A percentile compares a stretch with the other conserved stretches of the same genome.
phyloP scores from a whole-genome alignment of 306 rosid species.

The Vigna mungo region DNA sequence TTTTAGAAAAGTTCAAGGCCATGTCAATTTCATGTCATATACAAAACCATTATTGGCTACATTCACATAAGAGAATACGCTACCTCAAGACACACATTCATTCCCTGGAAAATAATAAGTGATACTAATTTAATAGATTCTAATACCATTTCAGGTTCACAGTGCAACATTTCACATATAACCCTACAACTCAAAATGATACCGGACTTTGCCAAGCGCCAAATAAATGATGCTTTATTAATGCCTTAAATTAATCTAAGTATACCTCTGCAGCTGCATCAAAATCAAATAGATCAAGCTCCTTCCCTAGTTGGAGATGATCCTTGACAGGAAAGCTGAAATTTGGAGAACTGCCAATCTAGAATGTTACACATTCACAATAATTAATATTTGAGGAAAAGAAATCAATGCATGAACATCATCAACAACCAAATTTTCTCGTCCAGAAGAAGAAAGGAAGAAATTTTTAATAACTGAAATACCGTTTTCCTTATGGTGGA shows the following conservation, averaged over 20 bases:
- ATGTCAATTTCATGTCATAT: conserved; percentile 32
- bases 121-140: conserved; percentile 5
- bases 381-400: conserved; percentile 30
- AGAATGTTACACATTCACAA: conserved; percentile 36
- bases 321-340: conserved; percentile 83
- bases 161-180: conserved; percentile 10
- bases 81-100: not conserved
- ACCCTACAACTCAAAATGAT: conserved; percentile 25
- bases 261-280: conserved; percentile 98
- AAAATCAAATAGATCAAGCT: conserved; percentile 85
- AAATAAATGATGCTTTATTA: conserved; percentile 33
- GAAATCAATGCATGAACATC: conserved; percentile 34
- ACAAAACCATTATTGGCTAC: conserved; percentile 7
- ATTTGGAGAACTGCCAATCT: conserved; percentile 73
- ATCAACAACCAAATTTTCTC: conserved; percentile 9
- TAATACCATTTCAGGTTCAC: conserved; percentile 19
- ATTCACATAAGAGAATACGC: conserved; percentile 17
- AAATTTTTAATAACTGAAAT: conserved; percentile 32
- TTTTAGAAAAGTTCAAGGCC: conserved; percentile 7
- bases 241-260: conserved; percentile 43
- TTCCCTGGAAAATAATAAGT: conserved; percentile 15
- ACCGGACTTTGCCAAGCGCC: not conserved
- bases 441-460: conserved; percentile 8
- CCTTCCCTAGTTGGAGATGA: conserved; percentile 94
- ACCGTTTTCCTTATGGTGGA: conserved; percentile 73